phyloP scores from a whole-genome alignment of 495 filamentous ascomycete genomes.

The Pyrenula aspistea region DNA sequence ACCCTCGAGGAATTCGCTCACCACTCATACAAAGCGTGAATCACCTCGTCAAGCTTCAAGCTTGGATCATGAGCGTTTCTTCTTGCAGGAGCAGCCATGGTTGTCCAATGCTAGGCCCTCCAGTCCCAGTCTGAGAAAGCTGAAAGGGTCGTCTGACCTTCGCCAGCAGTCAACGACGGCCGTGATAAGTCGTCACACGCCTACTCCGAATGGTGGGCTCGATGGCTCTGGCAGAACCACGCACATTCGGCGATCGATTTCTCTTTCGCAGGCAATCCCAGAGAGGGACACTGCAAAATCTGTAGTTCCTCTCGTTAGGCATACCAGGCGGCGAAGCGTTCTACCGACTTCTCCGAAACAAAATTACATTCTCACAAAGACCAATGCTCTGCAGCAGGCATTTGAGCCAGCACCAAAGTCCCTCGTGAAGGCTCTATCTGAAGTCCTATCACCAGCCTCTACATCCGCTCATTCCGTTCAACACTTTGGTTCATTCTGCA shows the following conservation, averaged over 20 bases:
- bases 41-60: no score
- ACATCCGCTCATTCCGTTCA: not conserved
- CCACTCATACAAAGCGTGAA: no score
- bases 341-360: not conserved
- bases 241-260: not conserved
- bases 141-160: not conserved
- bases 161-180: not conserved
- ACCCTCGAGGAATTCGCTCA: no score
- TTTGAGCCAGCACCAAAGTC: not conserved
- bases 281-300: not conserved
- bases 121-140: not conserved
- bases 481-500: not conserved
- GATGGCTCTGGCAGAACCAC: not conserved
- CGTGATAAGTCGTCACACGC: not conserved
- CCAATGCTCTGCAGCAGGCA: not conserved
- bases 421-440: not conserved
- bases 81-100: not conserved
- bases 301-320: not conserved
- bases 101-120: not conserved
- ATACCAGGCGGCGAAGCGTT: not conserved
- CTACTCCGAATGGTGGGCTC: not conserved
- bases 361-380: no score
- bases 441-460: not conserved
- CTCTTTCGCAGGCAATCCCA: not conserved
- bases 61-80: no score